These are phyloP conservation scores for Eucalyptus grandis DNA, from an alignment of 345 rosid genomes.

Conservation along the genomic window DNA sequence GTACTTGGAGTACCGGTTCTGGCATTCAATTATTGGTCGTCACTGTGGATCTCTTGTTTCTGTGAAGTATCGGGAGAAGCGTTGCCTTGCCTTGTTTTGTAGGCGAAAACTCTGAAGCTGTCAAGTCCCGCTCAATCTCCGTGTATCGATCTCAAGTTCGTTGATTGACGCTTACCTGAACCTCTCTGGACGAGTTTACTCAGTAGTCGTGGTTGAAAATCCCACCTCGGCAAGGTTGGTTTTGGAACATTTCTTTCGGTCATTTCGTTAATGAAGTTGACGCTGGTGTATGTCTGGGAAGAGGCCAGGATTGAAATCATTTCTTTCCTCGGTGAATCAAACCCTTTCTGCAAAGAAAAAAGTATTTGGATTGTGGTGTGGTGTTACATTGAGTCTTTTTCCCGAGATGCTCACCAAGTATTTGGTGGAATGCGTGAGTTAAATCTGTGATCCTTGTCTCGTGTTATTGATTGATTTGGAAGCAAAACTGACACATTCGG, in stretches of 20 bases:
- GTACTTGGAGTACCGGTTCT: not conserved
- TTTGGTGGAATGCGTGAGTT: not conserved
- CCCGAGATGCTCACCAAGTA: not conserved
- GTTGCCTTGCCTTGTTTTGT: not conserved
- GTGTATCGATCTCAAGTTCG: too few species aligned
- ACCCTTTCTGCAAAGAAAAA: not conserved
- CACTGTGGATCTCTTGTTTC: not conserved
- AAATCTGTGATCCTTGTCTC: not conserved
- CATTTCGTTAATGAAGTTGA: too few species aligned
- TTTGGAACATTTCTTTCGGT: too few species aligned
- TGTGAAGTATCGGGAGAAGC: not conserved
- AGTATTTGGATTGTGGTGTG: not conserved
- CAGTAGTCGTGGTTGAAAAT: not conserved
- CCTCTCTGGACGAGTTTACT: not conserved
- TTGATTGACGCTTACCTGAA: not conserved
- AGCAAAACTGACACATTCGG: too few species aligned
- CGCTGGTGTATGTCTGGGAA: too few species aligned
- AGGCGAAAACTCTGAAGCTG: not conserved
- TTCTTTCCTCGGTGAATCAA: too few species aligned
- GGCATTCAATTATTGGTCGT: not conserved
- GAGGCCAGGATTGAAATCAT: too few species aligned
- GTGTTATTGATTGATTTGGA: too few species aligned
- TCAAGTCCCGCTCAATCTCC: not conserved
- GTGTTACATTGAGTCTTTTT: not conserved
- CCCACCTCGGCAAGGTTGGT: not conserved